Percentiles rank a stretch among this genome's conserved stretches.
These are phyloP conservation scores for Senna siamea DNA, from an alignment of 306 rosid genomes.

Conservation along the genomic window DNA sequence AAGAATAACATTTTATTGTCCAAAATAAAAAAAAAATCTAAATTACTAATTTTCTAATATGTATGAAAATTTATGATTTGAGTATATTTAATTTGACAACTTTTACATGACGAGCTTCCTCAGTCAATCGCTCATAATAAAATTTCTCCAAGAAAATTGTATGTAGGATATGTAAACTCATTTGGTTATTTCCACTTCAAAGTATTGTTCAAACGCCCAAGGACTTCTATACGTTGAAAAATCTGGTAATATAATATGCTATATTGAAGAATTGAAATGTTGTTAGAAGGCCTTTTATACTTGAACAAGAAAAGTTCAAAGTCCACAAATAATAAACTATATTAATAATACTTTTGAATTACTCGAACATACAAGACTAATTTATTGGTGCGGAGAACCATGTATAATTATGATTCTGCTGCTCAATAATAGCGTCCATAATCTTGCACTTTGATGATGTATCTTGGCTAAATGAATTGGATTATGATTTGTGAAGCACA, in stretches of 20 bases:
- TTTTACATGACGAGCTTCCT: no score
- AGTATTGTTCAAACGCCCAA: neutral
- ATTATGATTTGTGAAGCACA: conserved; percentile 39
- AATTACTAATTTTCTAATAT: no score
- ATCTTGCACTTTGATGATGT: conserved; percentile 27
- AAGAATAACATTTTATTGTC: no score
- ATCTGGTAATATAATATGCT: neutral
- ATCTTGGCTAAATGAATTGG: conserved; percentile 41
- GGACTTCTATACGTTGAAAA: neutral
- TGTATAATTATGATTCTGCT: conserved; percentile 14
- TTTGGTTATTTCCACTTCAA: neutral
- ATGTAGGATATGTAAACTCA: no score
- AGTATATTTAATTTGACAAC: no score
- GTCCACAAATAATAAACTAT: no score
- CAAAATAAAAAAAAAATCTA: no score
- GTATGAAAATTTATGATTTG: no score
- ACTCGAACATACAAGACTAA: neutral
- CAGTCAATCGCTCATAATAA: no score
- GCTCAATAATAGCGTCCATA: conserved; percentile 36
- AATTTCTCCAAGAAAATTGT: no score
- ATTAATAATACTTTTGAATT: neutral
- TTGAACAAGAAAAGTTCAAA: no score
- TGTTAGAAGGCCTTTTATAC: neutral
- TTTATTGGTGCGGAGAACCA: neutral
- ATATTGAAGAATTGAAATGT: neutral